Percentiles rank a stretch among this genome's conserved stretches.
These are phyloP conservation scores for Gossypium ekmanianum DNA, from an alignment of 345 rosid genomes.

Conservation along the genomic window DNA sequence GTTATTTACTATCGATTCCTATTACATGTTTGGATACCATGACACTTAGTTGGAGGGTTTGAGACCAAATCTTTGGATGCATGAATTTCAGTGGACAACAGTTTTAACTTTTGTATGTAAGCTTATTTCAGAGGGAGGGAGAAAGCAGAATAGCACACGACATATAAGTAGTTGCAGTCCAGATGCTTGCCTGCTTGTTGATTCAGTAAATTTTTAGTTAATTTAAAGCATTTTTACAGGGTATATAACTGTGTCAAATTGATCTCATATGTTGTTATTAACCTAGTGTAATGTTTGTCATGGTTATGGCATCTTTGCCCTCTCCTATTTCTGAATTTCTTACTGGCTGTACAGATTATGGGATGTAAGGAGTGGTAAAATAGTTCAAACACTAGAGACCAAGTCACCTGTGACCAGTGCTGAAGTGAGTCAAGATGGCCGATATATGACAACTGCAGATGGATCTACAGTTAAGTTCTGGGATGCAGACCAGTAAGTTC, in stretches of 20 bases:
- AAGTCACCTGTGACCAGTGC: conserved; percentile 83
- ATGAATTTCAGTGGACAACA: background rate
- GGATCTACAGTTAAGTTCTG: conserved; percentile 91
- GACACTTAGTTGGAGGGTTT: background rate
- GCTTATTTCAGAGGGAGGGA: background rate
- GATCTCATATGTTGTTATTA: background rate
- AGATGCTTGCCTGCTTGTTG: background rate
- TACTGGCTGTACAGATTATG: conserved; percentile 52
- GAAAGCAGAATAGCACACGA: background rate
- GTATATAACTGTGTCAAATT: too few relatives aligned
- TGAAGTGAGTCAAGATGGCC: conserved; percentile 94
- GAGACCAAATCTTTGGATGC: background rate
- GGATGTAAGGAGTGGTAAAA: conserved; percentile 85
- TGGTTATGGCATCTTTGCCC: background rate
- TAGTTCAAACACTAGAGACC: conserved; percentile 84
- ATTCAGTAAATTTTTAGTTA: background rate
- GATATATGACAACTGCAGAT: conserved; percentile 90
- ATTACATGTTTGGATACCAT: background rate
- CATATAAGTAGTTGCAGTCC: background rate
- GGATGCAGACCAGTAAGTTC: conserved; percentile 92
- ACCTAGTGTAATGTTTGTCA: background rate
- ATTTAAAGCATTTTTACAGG: background rate
- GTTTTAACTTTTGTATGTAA: background rate
- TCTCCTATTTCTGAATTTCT: conserved; percentile 7
- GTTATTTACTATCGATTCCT: background rate